Evolutionary conservation across 169 alveolate genomes (phyloP).

Genomic region (Perkinsus chesapeaki): DNA sequence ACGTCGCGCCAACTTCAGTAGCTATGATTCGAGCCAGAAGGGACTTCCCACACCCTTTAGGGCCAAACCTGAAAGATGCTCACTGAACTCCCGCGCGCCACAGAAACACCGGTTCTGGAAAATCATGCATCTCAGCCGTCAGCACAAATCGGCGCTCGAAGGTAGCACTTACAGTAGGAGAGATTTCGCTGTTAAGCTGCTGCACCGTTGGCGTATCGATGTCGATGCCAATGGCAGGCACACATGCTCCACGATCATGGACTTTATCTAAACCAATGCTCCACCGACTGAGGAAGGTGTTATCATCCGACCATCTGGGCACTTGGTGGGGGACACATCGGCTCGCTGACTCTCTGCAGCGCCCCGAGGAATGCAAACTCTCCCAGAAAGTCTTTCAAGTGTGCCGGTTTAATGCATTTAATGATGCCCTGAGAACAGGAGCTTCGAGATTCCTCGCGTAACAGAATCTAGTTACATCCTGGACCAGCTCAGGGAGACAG

Average conservation of each 20-base stretch:
- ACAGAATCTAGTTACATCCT: constrained; percentile 40
- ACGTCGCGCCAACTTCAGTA: constrained; percentile 62
- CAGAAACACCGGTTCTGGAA: neutral
- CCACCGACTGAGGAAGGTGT: neutral
- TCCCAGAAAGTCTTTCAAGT: constrained; percentile 47
- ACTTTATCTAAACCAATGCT: neutral
- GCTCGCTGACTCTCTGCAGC: neutral
- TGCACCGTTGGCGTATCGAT: neutral
- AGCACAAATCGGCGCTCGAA: neutral
- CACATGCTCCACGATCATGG: constrained; percentile 16
- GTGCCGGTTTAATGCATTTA: constrained; percentile 39
- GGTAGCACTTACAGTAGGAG: constrained; percentile 11
- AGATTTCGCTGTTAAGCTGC: constrained; percentile 12
- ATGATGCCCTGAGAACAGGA: neutral
- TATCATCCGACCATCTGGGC: neutral
- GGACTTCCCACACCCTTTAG: constrained; percentile 73
- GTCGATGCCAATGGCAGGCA: constrained; percentile 15
- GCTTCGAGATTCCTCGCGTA: neutral
- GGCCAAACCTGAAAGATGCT: constrained; percentile 45
- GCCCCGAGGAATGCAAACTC: constrained; percentile 45
- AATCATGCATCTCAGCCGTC: neutral
- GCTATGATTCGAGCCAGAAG: constrained; percentile 64
- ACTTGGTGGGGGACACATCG: constrained; percentile 16
- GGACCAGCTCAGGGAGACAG: constrained; percentile 46
- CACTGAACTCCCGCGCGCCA: neutral